These are phyloP conservation scores for Leishmania braziliensis DNA, from an alignment of 208 protist genomes.

Conservation along the genomic window DNA sequence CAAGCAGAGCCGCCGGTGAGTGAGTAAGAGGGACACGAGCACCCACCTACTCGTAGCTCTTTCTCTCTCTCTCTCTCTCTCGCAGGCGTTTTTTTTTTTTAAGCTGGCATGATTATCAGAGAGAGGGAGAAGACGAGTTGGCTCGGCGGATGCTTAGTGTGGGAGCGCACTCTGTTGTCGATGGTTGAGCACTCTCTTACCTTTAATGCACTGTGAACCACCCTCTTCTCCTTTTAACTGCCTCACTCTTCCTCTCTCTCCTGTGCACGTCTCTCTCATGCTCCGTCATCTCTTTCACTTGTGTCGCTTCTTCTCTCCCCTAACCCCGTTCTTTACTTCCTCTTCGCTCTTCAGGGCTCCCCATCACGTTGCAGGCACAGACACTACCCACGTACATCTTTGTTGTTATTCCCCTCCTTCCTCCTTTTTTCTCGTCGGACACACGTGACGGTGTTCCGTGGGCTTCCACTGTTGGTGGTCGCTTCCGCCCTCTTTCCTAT, in stretches of 20 bases:
- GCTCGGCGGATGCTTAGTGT: neutral
- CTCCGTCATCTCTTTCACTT: neutral
- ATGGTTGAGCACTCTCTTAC: neutral
- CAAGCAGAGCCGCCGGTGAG: neutral
- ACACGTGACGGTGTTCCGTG: neutral
- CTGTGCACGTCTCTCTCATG: neutral
- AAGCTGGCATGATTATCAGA: neutral
- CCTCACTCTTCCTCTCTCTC: neutral
- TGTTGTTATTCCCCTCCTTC: slow-evolving; percentile 7
- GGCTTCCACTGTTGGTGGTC: neutral
- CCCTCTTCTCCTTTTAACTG: neutral
- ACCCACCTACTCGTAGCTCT: neutral
- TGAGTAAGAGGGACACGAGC: neutral
- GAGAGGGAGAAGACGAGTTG: neutral
- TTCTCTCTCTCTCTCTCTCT: neutral
- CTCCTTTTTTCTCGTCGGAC: neutral
- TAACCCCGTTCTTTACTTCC: neutral
- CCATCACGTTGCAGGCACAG: neutral
- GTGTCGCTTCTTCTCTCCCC: neutral
- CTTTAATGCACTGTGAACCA: neutral
- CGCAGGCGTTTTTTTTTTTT: neutral
- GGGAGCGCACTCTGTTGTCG: neutral
- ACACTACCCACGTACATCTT: neutral
- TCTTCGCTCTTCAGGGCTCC: neutral
- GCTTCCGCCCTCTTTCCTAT: neutral